Conservation (phyloP, 306 rosid species). For the Lagenaria siceraria region DNA sequence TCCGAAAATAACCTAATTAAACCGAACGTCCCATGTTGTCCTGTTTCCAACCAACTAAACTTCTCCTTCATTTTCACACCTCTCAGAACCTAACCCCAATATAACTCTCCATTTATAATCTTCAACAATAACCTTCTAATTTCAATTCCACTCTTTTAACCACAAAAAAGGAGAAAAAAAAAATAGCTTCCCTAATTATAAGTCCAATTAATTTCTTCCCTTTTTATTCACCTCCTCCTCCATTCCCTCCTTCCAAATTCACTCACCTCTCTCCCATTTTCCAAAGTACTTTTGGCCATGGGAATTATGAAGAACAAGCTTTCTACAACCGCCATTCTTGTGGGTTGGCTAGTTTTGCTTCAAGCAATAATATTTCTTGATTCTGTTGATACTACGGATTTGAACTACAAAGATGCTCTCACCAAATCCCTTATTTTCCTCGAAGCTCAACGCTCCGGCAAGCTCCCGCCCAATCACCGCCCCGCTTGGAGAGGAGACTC, state of each 20-base stretch:
- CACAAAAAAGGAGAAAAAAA: not conserved
- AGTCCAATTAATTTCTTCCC: not conserved
- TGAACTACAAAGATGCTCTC: conserved; percentile 77
- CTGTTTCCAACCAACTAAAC: not conserved
- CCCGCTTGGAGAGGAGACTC: conserved; percentile 90
- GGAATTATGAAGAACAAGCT: conserved; percentile 11
- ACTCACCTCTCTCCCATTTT: not conserved
- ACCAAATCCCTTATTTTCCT: conserved; percentile 67
- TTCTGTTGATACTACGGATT: conserved; percentile 18
- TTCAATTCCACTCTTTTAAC: not conserved
- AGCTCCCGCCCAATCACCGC: conserved; percentile 54
- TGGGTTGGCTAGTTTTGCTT: conserved; percentile 44
- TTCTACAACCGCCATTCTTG: conserved; percentile 26
- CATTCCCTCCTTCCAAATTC: not conserved
- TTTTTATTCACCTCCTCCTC: not conserved
- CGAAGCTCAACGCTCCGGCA: conserved; percentile 97
- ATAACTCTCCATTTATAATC: not conserved
- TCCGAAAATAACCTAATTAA: not conserved
- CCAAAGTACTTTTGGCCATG: conserved; percentile 9
- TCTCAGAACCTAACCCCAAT: too few species aligned
- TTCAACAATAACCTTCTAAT: not conserved
- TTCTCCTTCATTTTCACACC: not conserved
- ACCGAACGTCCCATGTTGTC: not conserved
- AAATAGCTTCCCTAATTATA: not conserved
- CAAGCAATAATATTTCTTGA: conserved; percentile 21